Evolutionary conservation across 1,284 basidiomycete genomes (phyloP).

Genomic region (Tilletia caries): DNA sequence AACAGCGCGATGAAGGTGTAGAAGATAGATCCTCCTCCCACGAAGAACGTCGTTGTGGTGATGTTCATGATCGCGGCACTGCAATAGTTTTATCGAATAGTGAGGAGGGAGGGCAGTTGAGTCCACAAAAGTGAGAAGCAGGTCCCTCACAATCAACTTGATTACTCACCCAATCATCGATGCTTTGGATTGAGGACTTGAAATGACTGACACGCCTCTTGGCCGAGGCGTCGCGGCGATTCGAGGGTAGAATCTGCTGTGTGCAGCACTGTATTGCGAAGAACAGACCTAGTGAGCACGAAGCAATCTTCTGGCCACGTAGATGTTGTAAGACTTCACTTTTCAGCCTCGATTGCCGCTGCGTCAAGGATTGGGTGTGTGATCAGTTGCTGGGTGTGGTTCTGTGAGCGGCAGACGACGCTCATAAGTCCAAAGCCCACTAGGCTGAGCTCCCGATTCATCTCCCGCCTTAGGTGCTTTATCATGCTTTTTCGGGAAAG

Average conservation of each 20-base stretch:
- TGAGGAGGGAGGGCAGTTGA: not conserved
- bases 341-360: not conserved
- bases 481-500: not conserved
- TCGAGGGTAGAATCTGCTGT: not conserved
- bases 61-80: not conserved
- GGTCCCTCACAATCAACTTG: too few species aligned
- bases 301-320: not conserved
- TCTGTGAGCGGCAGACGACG: not conserved
- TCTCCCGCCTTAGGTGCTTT: not conserved
- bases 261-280: not conserved
- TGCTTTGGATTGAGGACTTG: not conserved
- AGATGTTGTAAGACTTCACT: not conserved
- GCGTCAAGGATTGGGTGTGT: not conserved
- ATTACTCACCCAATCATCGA: not conserved
- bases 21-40: not conserved
- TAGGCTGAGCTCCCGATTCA: not conserved
- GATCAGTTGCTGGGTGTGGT: not conserved
- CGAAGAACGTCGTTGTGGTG: not conserved
- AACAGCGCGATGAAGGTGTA: not conserved
- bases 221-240: not conserved
- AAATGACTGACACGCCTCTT: not conserved
- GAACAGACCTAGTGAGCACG: not conserved
- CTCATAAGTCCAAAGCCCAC: not conserved
- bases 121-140: not conserved
- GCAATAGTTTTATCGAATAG: not conserved